phyloP scores from a whole-genome alignment of 768 basidiomycete species.

The Russula compacta region DNA sequence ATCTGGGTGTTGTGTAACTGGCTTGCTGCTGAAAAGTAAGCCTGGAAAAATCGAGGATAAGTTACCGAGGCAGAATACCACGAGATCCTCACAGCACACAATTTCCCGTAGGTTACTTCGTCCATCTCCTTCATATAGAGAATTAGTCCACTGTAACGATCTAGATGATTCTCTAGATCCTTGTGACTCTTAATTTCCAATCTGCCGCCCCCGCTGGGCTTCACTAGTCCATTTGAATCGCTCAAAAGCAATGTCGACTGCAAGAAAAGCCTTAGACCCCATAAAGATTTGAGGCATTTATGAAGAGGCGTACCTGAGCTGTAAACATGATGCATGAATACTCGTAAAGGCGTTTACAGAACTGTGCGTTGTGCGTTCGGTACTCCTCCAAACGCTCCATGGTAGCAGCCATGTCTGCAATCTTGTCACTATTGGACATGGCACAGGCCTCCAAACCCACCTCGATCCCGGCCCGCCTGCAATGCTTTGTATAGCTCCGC shows the following conservation, averaged over 20 bases:
- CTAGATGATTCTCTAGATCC: constrained; percentile 73
- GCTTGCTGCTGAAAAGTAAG: constrained; percentile 83
- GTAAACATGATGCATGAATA: constrained; percentile 88
- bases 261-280: background rate
- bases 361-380: constrained; percentile 79
- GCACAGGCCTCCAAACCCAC: constrained; percentile 32
- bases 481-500: constrained; percentile 92
- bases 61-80: background rate
- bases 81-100: constrained; percentile 66
- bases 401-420: constrained; percentile 88
- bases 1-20: constrained; percentile 77
- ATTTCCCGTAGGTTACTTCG: constrained; percentile 72
- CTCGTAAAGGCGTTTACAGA: constrained; percentile 86
- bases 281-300: background rate
- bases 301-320: constrained; percentile 53
- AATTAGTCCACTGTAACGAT: constrained; percentile 81
- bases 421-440: background rate
- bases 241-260: constrained; percentile 65
- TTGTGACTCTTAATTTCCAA: constrained; percentile 53
- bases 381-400: constrained; percentile 92
- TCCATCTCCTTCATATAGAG: constrained; percentile 97
- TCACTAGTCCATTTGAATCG: constrained; percentile 47
- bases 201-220: constrained; percentile 34
- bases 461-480: constrained; percentile 81
- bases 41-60: constrained; percentile 35